Evolutionary conservation across 441 rosid species (phyloP), one percentile per base, ranked within the genome.

Genomic region (Mallotus japonicus): DNA sequence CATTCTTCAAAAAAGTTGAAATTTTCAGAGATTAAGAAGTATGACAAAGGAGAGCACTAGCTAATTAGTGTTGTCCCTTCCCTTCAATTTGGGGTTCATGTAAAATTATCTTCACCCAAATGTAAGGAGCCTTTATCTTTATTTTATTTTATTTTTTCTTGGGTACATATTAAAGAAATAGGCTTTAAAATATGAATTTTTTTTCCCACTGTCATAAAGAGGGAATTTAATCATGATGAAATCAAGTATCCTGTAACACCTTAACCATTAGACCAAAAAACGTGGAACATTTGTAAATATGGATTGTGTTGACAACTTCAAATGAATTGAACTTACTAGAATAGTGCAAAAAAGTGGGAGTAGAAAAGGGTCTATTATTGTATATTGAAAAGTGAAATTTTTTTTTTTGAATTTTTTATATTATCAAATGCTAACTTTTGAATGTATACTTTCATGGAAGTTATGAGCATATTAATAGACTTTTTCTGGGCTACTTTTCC

Each of bases 361-460:
- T 40, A 34, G 40, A 34, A 34, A 34, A 34, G 40, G 40, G 40
- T 34, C 40, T 34, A 34, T 34, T 34, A 15, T 8, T 15, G 32
- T 47, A 32, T 15, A 65, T 24, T 28, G 58, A 58, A 28, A 67
- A 61, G 63, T 64, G 63, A 64, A n/a, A n/a, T n/a, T n/a, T 55
- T 63, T 62, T 37, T n/a, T 13, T 51, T 34, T 11, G n/a, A 34
- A 40, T 12, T 0, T 54, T 40, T 56, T 34, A 13, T 65, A 7
- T 9, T 6, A 11, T 76, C 55, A 37, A 54, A 65, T 53, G 58
- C 11, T 15, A 57, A 58, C 74, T 73, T 74, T 67, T 79, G 79
- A 75, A 73, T 28, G 73, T 6, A 19, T 40, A 66, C 62, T 79
- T 79, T 65, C 24, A 63, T 57, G 60, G 60, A 73, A 71, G 73